A percentile compares a stretch with the other conserved stretches of the same genome.
These are phyloP conservation scores for Bathelium albidoporum DNA, from an alignment of 495 filamentous ascomycete species.

Conservation along the genomic window DNA sequence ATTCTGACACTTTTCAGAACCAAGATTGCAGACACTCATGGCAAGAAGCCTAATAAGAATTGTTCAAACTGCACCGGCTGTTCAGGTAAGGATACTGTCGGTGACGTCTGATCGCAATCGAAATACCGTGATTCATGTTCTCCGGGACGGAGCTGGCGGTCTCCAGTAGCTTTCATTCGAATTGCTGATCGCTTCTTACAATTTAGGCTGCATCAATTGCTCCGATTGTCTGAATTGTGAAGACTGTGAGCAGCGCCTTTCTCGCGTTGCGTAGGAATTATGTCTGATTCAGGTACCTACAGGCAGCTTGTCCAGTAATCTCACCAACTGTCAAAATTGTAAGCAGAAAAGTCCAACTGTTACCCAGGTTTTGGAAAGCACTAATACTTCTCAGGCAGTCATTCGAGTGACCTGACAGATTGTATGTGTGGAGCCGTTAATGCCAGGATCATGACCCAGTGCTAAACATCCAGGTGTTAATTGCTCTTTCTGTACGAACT, in stretches of 20 bases:
- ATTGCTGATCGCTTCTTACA: neutral
- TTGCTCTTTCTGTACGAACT: neutral
- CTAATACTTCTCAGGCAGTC: neutral
- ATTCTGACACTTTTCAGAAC: neutral
- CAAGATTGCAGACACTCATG: neutral
- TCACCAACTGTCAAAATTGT: neutral
- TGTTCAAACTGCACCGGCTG: neutral
- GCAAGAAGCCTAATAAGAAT: neutral
- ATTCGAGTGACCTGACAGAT: neutral
- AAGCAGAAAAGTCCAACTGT: neutral
- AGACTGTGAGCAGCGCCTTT: neutral
- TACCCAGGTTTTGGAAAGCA: neutral
- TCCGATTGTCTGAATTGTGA: neutral
- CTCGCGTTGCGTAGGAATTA: neutral
- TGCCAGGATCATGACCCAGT: neutral
- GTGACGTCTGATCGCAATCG: neutral
- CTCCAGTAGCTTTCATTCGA: neutral
- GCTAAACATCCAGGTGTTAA: neutral
- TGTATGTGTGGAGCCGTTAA: neutral
- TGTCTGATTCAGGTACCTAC: neutral
- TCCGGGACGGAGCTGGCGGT: too few relatives aligned
- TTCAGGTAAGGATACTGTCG: neutral
- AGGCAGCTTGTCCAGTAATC: neutral
- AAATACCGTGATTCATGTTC: neutral
- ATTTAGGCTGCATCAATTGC: neutral